Conservation (phyloP, 306 rosid species). For the Corylus americana region DNA sequence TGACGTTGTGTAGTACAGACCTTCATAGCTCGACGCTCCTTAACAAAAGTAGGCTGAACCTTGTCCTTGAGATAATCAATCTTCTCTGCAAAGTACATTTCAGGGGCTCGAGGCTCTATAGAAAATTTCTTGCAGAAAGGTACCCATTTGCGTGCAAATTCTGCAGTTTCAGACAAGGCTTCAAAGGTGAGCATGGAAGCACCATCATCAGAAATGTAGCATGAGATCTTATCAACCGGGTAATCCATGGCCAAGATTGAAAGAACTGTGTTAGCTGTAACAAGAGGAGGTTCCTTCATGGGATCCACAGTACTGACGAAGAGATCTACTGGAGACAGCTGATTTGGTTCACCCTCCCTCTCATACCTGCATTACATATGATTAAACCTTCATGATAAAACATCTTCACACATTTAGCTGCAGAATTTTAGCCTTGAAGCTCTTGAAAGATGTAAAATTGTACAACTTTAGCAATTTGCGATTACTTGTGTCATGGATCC, state of each 20-base stretch:
- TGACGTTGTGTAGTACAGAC: constrained; percentile 32
- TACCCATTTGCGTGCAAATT: constrained; percentile 91
- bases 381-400: background rate
- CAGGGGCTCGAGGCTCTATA: constrained; percentile 90
- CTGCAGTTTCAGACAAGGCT: constrained; percentile 84
- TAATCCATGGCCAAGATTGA: constrained; percentile 92
- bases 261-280: constrained; percentile 83
- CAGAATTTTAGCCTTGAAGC: constrained; percentile 8
- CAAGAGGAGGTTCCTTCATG: constrained; percentile 94
- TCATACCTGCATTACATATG: constrained; percentile 62
- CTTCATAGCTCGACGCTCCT: constrained; percentile 97
- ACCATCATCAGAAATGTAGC: constrained; percentile 94
- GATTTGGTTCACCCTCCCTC: constrained; percentile 81
- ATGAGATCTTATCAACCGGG: constrained; percentile 85
- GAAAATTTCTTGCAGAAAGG: constrained; percentile 88
- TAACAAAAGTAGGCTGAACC: constrained; percentile 95
- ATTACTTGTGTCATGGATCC: too few relatives aligned
- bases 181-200: constrained; percentile 95
- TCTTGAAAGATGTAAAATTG: background rate
- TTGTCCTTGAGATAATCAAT: constrained; percentile 90
- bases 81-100: constrained; percentile 84
- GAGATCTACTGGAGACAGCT: constrained; percentile 82
- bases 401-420: constrained; percentile 15
- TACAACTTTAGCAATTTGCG: too few relatives aligned
- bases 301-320: constrained; percentile 99